Conservation (phyloP, 495 filamentous ascomycete genomes). For the Lophium mytilinum region DNA sequence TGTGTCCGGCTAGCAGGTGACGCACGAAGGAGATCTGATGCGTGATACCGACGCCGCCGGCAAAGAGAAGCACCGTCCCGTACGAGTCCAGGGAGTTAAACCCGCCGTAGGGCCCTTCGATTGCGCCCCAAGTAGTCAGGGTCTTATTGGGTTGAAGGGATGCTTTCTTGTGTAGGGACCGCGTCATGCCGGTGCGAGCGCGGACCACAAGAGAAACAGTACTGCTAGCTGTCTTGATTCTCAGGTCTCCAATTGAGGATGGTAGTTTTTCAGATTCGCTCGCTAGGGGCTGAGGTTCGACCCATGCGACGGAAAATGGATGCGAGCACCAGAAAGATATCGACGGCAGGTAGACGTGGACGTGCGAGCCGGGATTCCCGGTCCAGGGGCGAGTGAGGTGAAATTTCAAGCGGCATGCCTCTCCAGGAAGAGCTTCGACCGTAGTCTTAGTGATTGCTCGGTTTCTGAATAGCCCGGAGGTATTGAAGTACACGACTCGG, state of each 20-base stretch:
- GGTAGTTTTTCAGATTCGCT: slow-evolving; percentile 40
- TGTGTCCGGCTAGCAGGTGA: slow-evolving; percentile 62
- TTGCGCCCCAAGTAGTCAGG: slow-evolving; percentile 53
- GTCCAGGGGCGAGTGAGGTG: slow-evolving; percentile 67
- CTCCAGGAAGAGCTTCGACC: slow-evolving; percentile 57
- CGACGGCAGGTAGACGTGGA: slow-evolving; percentile 72
- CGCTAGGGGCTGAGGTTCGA: slow-evolving; percentile 28
- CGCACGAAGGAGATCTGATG: slow-evolving; percentile 75
- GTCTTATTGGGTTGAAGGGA: slow-evolving; percentile 48
- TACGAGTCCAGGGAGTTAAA: slow-evolving; percentile 62
- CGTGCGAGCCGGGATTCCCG: slow-evolving; percentile 68
- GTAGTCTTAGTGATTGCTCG: slow-evolving; percentile 47
- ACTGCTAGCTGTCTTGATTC: slow-evolving; percentile 34
- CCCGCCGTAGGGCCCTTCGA: slow-evolving; percentile 80
- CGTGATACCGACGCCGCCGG: slow-evolving; percentile 81
- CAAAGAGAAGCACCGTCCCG: slow-evolving; percentile 79
- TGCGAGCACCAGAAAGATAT: slow-evolving; percentile 64
- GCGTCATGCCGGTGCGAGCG: slow-evolving; percentile 77
- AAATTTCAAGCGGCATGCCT: slow-evolving; percentile 62
- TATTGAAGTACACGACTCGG: slow-evolving; percentile 59
- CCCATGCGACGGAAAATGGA: slow-evolving; percentile 59
- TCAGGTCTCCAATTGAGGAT: slow-evolving; percentile 21
- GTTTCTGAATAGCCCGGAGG: slow-evolving; percentile 1
- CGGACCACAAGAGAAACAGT: slow-evolving; percentile 71
- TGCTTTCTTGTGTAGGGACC: slow-evolving; percentile 62